Evolutionary conservation across 257 asterid genomes (phyloP).

Genomic region (Jaltomata sinuosa): DNA sequence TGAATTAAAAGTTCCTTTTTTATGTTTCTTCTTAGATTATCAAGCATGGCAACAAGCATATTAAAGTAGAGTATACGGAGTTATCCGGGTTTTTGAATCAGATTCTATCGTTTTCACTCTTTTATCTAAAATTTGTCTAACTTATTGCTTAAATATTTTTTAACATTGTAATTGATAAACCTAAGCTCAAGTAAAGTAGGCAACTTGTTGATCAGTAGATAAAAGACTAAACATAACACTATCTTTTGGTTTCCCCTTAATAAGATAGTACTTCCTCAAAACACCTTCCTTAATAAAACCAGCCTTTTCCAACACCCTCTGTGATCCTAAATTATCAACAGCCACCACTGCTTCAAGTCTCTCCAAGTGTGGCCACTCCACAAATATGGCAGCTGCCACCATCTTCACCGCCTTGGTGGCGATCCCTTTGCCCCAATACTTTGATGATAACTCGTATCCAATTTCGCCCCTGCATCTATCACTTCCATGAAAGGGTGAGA

Average conservation of each 20-base stretch:
- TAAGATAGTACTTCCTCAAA: constrained; percentile 49
- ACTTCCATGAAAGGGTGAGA: constrained; percentile 21
- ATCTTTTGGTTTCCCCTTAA: constrained; percentile 55
- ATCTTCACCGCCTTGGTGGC: constrained; percentile 54
- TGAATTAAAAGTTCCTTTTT: too few species aligned
- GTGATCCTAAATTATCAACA: constrained; percentile 54
- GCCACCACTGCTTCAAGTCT: constrained; percentile 69
- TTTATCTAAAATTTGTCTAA: too few species aligned
- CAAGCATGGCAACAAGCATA: too few species aligned
- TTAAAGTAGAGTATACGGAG: too few species aligned
- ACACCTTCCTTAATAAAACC: constrained; percentile 64
- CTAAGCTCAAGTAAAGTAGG: constrained; percentile 9
- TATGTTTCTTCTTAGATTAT: too few species aligned
- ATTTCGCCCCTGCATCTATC: constrained; percentile 46
- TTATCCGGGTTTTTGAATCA: too few species aligned
- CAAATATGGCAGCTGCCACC: constrained; percentile 41
- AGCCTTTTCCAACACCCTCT: constrained; percentile 68
- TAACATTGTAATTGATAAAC: too few species aligned
- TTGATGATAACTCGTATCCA: constrained; percentile 52
- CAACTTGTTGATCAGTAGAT: constrained; percentile 30
- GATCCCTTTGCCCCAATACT: constrained; percentile 67
- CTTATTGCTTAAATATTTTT: too few species aligned
- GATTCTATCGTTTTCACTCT: too few species aligned
- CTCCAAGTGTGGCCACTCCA: constrained; percentile 54
- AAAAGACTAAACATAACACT: constrained; percentile 55